These are phyloP conservation scores for Verticillium longisporum DNA, from an alignment of 2,329 filamentous ascomycete species.

Conservation along the genomic window DNA sequence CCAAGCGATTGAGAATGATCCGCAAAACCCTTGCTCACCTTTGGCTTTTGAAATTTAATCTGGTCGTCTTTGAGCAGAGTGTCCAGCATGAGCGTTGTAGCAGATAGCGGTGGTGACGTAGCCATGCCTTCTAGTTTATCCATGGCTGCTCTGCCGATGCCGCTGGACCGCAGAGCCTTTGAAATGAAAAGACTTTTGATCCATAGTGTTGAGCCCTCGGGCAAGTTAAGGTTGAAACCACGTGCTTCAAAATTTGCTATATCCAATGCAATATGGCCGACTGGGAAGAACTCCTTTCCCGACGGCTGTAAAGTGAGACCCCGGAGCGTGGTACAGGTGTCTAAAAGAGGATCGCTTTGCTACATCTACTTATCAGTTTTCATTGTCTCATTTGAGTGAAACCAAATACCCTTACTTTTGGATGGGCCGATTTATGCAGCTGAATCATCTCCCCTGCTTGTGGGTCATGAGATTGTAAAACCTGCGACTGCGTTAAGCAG, in stretches of 20 bases:
- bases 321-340: constrained; percentile 8
- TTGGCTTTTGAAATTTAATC: not conserved
- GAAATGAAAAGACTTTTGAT: constrained; percentile 23
- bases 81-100: constrained; percentile 18
- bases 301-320: constrained; percentile 5
- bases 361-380: not conserved
- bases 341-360: constrained; percentile 9
- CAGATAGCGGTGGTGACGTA: constrained; percentile 16
- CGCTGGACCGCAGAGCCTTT: constrained; percentile 15
- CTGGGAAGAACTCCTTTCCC: constrained; percentile 14
- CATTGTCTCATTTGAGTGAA: not conserved
- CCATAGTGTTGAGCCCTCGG: constrained; percentile 16
- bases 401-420: constrained; percentile 7
- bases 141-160: constrained; percentile 21
- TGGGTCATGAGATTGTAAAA: constrained; percentile 20
- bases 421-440: constrained; percentile 20
- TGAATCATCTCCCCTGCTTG: constrained; percentile 20
- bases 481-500: constrained; percentile 11
- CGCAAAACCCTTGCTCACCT: not conserved
- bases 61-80: constrained; percentile 17
- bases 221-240: constrained; percentile 11
- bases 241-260: constrained; percentile 7
- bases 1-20: not conserved
- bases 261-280: constrained; percentile 24
- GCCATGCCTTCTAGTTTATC: constrained; percentile 20